Evolutionary conservation across 306 rosid species (phyloP), one percentile per base, ranked within the genome.

Genomic region (Pyrus bretschneideri): DNA sequence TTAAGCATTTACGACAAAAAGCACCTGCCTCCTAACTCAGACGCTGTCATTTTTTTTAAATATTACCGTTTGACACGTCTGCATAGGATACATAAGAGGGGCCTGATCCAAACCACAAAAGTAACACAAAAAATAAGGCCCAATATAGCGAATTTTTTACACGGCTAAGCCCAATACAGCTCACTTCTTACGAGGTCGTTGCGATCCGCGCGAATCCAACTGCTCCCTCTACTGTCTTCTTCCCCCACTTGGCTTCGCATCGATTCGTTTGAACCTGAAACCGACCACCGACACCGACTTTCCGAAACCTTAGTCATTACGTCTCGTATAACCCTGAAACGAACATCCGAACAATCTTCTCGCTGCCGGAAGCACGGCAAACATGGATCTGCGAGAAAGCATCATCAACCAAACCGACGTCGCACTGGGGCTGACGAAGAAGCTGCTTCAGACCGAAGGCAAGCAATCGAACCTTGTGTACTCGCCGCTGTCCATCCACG

Each of bases 401-500:
- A 84, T 87, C 74, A 52, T 67, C 35, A 80, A 57, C 85, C 93
- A 87, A 69, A 87, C 74, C 69, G 89, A 86, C 49, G 91, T 91
- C 11, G 81, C 83, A 5, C 29, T 89, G 73, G 71, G 60, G 73
- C 40, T 94, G 19, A 77, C 96, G 3, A 90, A 87, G 83, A 81
- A 58, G 12, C 29, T 91, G 4, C 77, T 94, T 38, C 83, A 63
- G 33, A 62, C 78, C 74, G 78, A 85, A 30, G 87, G 71, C 72
- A 51, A 72, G 25, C 58, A 67, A 70, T 79, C 83, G 11, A 94
- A 94, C 86, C 38, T 85, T 0, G 96, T 94, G 3, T 79, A 86
- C 74, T 94, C 98, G 57, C 98, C 98, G 9, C 69, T 88, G 38
- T 94, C 96, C 33, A 51, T 94, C 69, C 91, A 94, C 51, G 86